These are phyloP conservation scores for Xerocomellus amylosporus DNA, from an alignment of 768 basidiomycete genomes.

Conservation along the genomic window DNA sequence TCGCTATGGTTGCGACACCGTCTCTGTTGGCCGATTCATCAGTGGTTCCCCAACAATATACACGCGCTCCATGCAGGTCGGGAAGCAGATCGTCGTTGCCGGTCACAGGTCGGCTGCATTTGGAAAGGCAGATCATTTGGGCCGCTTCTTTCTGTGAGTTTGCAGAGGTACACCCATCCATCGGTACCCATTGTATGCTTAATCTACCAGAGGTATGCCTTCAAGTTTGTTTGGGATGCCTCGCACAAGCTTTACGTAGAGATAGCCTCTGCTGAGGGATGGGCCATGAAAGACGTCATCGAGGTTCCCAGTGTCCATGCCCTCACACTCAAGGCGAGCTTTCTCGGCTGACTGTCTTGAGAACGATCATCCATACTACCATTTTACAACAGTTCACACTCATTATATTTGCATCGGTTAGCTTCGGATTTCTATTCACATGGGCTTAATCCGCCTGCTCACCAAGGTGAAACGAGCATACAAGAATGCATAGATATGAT, in stretches of 20 bases:
- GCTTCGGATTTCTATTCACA: conserved; percentile 24
- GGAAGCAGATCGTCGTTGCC: conserved; percentile 16
- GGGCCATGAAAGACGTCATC: conserved; percentile 14
- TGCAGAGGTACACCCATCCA: neutral
- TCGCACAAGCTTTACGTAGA: conserved; percentile 20
- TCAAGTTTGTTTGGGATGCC: conserved; percentile 23
- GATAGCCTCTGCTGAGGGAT: conserved; percentile 17
- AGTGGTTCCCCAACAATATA: conserved; percentile 17
- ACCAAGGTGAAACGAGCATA: conserved; percentile 18
- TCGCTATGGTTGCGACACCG: conserved; percentile 17
- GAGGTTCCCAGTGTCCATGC: conserved; percentile 14
- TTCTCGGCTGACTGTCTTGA: neutral
- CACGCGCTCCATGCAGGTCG: conserved; percentile 22
- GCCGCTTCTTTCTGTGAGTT: conserved; percentile 18
- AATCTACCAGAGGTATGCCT: conserved; percentile 15
- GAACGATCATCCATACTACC: neutral
- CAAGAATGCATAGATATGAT: conserved; percentile 22
- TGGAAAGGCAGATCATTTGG: conserved; percentile 14
- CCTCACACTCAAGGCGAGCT: conserved; percentile 21
- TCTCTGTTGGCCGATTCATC: conserved; percentile 24
- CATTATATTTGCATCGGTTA: conserved; percentile 22
- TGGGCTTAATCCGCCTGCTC: conserved; percentile 17
- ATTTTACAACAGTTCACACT: conserved; percentile 16
- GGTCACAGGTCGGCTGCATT: conserved; percentile 22
- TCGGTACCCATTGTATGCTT: neutral